These are phyloP conservation scores for Penicillium frequentans DNA, from an alignment of 2,329 filamentous ascomycete species.

Conservation along the genomic window DNA sequence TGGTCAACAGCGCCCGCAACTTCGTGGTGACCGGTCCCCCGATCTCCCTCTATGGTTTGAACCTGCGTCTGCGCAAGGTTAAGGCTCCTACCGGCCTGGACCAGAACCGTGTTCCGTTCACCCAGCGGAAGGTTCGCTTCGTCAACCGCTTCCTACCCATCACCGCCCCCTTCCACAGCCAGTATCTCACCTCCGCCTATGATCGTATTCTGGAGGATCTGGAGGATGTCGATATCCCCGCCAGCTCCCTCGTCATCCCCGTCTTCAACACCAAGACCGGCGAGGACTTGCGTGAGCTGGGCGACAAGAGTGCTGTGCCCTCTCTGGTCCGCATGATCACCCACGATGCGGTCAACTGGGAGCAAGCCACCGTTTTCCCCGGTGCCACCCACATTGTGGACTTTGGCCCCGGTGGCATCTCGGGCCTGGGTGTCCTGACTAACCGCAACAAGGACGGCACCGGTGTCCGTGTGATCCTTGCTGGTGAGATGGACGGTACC, in stretches of 20 bases:
- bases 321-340: constrained; percentile 90
- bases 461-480: constrained; percentile 92
- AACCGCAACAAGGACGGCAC: constrained; percentile 99
- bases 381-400: constrained; percentile 91
- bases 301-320: constrained; percentile 78
- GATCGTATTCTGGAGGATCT: constrained; percentile 83
- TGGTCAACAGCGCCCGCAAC: constrained; percentile 95
- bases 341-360: constrained; percentile 92
- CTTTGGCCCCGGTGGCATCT: constrained; percentile 95
- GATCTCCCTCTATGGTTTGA: constrained; percentile 93
- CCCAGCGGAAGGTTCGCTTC: constrained; percentile 93
- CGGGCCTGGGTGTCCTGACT: constrained; percentile 89
- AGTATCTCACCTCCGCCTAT: constrained; percentile 81
- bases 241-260: constrained; percentile 72
- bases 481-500: constrained; percentile 87
- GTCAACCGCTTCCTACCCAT: constrained; percentile 97
- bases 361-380: constrained; percentile 87
- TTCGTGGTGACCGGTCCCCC: constrained; percentile 96
- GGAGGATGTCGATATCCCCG: constrained; percentile 74
- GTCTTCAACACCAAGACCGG: constrained; percentile 91
- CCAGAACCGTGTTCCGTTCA: constrained; percentile 91
- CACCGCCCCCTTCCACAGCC: constrained; percentile 97
- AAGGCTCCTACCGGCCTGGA: constrained; percentile 97
- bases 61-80: constrained; percentile 90
- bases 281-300: constrained; percentile 71